phyloP scores from a whole-genome alignment of 495 filamentous ascomycete genomes.

The Opeltia flavorubescens region DNA sequence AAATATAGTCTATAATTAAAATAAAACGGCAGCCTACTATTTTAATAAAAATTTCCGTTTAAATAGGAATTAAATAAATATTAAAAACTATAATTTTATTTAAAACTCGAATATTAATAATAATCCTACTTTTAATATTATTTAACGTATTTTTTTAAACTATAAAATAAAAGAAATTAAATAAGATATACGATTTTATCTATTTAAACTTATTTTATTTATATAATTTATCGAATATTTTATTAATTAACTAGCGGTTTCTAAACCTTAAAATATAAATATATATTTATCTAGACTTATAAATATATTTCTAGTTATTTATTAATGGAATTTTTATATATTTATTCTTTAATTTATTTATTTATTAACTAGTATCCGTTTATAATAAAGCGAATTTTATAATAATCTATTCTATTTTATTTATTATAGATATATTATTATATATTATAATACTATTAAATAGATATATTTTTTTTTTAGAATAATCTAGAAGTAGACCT shows the following conservation, averaged over 20 bases:
- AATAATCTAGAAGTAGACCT: too few relatives aligned
- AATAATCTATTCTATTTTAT: background rate
- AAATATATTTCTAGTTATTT: background rate
- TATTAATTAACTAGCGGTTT: constrained; percentile 3
- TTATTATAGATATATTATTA: background rate
- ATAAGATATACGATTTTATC: background rate
- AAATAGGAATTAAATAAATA: constrained; percentile 3
- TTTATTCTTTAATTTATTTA: background rate
- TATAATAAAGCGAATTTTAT: background rate
- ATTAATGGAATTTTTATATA: constrained; percentile 1
- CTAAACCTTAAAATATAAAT: constrained; percentile 3
- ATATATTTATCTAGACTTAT: background rate
- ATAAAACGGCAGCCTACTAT: background rate
- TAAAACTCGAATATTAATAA: constrained; percentile 7
- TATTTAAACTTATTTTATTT: background rate
- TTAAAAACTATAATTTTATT: constrained; percentile 5
- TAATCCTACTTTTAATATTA: constrained; percentile 3
- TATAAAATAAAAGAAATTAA: background rate
- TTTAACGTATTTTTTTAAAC: background rate
- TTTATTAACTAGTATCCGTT: background rate
- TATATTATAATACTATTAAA: background rate
- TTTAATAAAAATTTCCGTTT: constrained; percentile 4
- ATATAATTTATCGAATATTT: too few relatives aligned
- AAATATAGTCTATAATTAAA: background rate
- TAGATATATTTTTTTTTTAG: background rate